Evolutionary conservation across 148 eudicot species (phyloP).

Genomic region (Vaccinium vitisidaea): DNA sequence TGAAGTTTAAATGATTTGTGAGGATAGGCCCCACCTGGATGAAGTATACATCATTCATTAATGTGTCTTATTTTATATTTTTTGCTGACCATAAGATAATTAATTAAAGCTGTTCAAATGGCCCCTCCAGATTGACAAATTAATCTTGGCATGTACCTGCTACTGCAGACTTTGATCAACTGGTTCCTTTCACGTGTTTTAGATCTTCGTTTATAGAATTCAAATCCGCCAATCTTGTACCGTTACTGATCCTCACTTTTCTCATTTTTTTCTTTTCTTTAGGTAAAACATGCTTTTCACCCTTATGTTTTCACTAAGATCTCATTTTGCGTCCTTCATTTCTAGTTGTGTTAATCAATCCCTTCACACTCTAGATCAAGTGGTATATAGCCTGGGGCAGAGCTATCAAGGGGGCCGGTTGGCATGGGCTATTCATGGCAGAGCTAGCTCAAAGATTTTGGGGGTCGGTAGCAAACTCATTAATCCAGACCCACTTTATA

Average conservation of each 20-base stretch:
- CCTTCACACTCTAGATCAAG: neutral
- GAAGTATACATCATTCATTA: neutral
- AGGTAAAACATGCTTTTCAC: neutral
- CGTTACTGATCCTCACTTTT: neutral
- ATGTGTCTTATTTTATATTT: neutral
- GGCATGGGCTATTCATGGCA: too few relatives aligned
- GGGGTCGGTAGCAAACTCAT: too few relatives aligned
- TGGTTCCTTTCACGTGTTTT: neutral
- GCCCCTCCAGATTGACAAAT: neutral
- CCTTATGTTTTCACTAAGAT: neutral
- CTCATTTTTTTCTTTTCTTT: neutral
- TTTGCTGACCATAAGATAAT: neutral
- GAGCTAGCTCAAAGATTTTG: too few relatives aligned
- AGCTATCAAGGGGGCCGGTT: too few relatives aligned
- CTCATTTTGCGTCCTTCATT: neutral
- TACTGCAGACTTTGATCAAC: neutral
- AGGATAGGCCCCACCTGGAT: neutral
- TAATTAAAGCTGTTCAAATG: neutral
- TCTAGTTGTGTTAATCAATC: too few relatives aligned
- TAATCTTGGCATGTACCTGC: neutral
- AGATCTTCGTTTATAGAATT: neutral
- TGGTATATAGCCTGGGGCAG: neutral
- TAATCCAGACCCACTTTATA: too few relatives aligned
- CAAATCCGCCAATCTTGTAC: neutral
- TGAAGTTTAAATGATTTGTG: neutral